A percentile compares a stretch with the other conserved stretches of the same genome.
Evolutionary conservation across 129 eudicot genomes (phyloP).

Genomic region (Calendula officinalis): DNA sequence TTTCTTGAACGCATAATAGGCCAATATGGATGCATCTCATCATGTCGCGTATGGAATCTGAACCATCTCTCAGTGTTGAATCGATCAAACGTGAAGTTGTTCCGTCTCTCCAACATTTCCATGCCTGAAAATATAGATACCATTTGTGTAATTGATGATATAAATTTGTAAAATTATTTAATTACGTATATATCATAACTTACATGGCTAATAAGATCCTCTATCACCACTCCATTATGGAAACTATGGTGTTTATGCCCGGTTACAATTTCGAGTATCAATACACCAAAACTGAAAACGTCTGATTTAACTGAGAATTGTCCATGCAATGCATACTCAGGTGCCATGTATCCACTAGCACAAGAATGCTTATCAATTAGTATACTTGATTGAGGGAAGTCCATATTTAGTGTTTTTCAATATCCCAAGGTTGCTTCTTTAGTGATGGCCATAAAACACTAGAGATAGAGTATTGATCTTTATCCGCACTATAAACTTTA

Average conservation of each 20-base stretch:
- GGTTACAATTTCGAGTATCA: conserved; percentile 41
- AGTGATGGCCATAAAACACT: no score
- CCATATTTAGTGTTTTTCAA: not conserved
- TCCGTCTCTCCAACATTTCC: conserved; percentile 49
- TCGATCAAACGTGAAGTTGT: conserved; percentile 31
- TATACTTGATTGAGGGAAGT: not conserved
- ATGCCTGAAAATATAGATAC: conserved; percentile 32
- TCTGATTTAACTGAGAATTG: conserved; percentile 44
- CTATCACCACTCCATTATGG: conserved; percentile 21
- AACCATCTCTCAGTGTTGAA: conserved; percentile 20
- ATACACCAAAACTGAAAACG: conserved; percentile 48
- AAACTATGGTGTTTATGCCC: conserved; percentile 35
- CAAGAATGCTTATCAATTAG: not conserved
- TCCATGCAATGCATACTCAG: conserved; percentile 43
- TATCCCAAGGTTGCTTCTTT: not conserved
- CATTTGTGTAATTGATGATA: no score
- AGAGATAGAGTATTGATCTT: no score
- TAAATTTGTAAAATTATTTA: no score
- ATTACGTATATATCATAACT: conserved; percentile 4
- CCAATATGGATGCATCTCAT: conserved; percentile 47
- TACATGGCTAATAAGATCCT: conserved; percentile 42
- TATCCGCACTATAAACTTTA: no score
- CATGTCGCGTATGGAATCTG: conserved; percentile 24
- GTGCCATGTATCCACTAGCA: conserved; percentile 53
- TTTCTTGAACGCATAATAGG: conserved; percentile 53